Conservation (phyloP, 2,329 filamentous ascomycete genomes). For the Ambrosiella xylebori region DNA sequence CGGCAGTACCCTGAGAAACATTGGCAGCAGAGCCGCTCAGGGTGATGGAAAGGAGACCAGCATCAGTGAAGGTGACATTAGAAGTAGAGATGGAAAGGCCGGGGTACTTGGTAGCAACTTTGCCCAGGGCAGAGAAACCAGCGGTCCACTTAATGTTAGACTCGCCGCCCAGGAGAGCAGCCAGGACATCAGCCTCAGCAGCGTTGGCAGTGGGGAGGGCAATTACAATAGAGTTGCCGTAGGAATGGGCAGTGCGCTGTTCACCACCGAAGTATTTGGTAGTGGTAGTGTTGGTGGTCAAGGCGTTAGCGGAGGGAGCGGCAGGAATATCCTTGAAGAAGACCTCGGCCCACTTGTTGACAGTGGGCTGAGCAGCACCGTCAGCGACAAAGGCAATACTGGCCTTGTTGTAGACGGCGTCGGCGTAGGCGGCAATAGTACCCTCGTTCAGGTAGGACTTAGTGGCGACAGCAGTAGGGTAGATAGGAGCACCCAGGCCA, state of each 20-base stretch:
- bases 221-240: conserved; percentile 71
- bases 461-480: conserved; percentile 52
- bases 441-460: conserved; percentile 67
- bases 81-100: conserved; percentile 54
- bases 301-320: conserved; percentile 25
- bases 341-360: conserved; percentile 79
- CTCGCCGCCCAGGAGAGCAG: conserved; percentile 75
- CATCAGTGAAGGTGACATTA: conserved; percentile 81
- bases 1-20: conserved; percentile 57
- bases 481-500: conserved; percentile 67
- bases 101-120: conserved; percentile 51
- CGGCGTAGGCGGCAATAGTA: conserved; percentile 57
- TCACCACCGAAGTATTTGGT: conserved; percentile 90
- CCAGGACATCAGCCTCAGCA: conserved; percentile 75
- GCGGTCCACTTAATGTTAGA: conserved; percentile 89
- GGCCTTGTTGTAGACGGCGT: conserved; percentile 66
- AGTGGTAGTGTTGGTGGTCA: conserved; percentile 38
- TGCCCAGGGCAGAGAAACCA: conserved; percentile 79
- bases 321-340: conserved; percentile 66
- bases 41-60: conserved; percentile 73
- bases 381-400: conserved; percentile 88
- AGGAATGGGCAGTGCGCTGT: conserved; percentile 64
- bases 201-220: conserved; percentile 76
- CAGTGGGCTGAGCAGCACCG: conserved; percentile 56
- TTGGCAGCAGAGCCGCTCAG: conserved; percentile 57